Evolutionary conservation across 2,329 filamentous ascomycete genomes (phyloP).

Genomic region (Botrytis galanthina): DNA sequence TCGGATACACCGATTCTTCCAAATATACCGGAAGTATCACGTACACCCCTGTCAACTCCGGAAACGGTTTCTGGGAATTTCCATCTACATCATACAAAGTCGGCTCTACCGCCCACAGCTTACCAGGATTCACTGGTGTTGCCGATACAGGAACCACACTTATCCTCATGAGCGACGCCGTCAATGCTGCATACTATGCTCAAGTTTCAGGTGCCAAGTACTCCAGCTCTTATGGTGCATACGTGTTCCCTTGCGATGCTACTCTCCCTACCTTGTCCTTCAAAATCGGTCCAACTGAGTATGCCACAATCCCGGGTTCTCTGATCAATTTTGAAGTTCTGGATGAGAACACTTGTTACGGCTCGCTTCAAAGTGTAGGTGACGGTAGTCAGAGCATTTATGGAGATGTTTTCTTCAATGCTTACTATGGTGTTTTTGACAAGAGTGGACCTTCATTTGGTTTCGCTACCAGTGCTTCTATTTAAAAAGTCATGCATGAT

Average conservation of each 20-base stretch:
- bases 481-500: background rate
- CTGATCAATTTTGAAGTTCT: conserved; percentile 40
- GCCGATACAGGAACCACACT: conserved; percentile 45
- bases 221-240: conserved; percentile 36
- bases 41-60: conserved; percentile 48
- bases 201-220: conserved; percentile 38
- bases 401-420: conserved; percentile 39
- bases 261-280: conserved; percentile 40
- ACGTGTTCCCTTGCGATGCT: conserved; percentile 40
- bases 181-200: conserved; percentile 41
- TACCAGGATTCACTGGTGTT: conserved; percentile 35
- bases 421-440: conserved; percentile 37
- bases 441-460: conserved; percentile 32
- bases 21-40: conserved; percentile 53
- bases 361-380: conserved; percentile 40
- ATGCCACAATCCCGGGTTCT: conserved; percentile 38
- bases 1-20: conserved; percentile 51
- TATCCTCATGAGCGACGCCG: conserved; percentile 39
- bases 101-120: conserved; percentile 46
- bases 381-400: conserved; percentile 35
- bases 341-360: conserved; percentile 38
- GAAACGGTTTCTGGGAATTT: conserved; percentile 55
- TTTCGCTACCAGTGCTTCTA: conserved; percentile 30
- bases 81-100: conserved; percentile 50
- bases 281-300: conserved; percentile 36